phyloP scores from a whole-genome alignment of 2,329 filamentous ascomycete species.

The Verruconis gallopava region DNA sequence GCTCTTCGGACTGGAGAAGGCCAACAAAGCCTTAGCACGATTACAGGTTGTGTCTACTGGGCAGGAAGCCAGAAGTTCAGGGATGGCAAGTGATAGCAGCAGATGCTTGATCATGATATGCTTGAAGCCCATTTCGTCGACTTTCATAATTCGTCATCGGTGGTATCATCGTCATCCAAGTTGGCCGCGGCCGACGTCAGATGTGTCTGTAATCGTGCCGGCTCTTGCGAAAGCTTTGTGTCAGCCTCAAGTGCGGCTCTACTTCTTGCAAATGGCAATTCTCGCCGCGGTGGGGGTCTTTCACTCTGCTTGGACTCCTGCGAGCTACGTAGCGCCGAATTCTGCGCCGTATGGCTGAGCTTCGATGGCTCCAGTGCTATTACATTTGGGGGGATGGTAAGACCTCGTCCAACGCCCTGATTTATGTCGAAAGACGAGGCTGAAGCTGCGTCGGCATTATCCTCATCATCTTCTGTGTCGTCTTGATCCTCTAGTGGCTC shows the following conservation, averaged over 20 bases:
- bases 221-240: neutral
- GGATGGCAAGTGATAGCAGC: no score
- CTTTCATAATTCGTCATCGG: slow-evolving; percentile 1
- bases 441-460: neutral
- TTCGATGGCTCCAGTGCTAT: neutral
- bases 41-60: no score
- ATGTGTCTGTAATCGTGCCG: neutral
- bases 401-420: neutral
- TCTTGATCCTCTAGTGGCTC: neutral
- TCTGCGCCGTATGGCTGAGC: neutral
- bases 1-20: no score
- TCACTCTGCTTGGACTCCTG: slow-evolving; percentile 11
- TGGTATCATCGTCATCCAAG: neutral
- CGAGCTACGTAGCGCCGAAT: slow-evolving; percentile 6
- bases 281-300: slow-evolving; percentile 21
- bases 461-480: slow-evolving; percentile 1
- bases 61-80: no score
- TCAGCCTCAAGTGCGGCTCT: neutral
- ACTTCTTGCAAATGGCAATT: slow-evolving; percentile 22
- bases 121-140: no score
- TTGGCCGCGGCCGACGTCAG: neutral
- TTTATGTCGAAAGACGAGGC: neutral
- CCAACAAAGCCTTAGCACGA: no score
- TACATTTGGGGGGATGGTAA: neutral
- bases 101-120: no score